phyloP scores from a whole-genome alignment of 371 early-diverging fungal species.

The Fennellomyces sp. region DNA sequence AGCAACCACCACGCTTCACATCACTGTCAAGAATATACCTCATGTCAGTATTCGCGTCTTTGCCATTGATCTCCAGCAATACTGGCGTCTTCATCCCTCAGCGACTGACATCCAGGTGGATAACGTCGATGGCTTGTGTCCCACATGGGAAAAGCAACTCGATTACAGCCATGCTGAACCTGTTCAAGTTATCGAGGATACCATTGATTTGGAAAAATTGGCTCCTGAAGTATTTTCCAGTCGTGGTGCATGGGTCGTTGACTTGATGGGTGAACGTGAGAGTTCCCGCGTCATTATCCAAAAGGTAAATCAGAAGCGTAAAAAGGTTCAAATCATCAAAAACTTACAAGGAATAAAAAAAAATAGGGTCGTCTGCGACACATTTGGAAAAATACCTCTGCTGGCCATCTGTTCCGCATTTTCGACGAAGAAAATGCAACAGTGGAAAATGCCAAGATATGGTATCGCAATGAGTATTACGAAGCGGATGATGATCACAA shows the following conservation, averaged over 20 bases:
- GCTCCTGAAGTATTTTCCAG: conserved; percentile 30
- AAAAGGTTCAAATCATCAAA: too few relatives aligned
- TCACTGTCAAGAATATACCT: conserved; percentile 37
- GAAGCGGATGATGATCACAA: conserved; percentile 25
- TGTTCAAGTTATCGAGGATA: conserved; percentile 7
- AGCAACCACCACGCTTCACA: conserved; percentile 13
- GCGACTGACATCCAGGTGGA: not conserved
- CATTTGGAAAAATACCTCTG: conserved; percentile 44
- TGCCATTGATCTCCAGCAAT: conserved; percentile 40
- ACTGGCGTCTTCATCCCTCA: conserved; percentile 27
- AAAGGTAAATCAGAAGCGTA: conserved; percentile 34
- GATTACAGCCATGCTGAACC: conserved; percentile 14
- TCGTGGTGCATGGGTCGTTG: conserved; percentile 51
- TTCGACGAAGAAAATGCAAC: conserved; percentile 43
- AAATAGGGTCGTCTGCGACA: conserved; percentile 55
- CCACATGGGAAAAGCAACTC: conserved; percentile 38
- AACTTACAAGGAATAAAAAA: too few relatives aligned
- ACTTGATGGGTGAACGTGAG: conserved; percentile 43
- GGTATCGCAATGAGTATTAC: conserved; percentile 46
- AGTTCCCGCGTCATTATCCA: conserved; percentile 45
- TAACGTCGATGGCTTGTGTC: conserved; percentile 44
- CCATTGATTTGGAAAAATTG: not conserved
- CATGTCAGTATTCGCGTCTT: conserved; percentile 42
- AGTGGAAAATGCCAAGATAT: conserved; percentile 30
- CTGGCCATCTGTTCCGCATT: conserved; percentile 53